Evolutionary conservation across 1,284 basidiomycete species (phyloP).

Genomic region (Ceratobasidium papillatum): DNA sequence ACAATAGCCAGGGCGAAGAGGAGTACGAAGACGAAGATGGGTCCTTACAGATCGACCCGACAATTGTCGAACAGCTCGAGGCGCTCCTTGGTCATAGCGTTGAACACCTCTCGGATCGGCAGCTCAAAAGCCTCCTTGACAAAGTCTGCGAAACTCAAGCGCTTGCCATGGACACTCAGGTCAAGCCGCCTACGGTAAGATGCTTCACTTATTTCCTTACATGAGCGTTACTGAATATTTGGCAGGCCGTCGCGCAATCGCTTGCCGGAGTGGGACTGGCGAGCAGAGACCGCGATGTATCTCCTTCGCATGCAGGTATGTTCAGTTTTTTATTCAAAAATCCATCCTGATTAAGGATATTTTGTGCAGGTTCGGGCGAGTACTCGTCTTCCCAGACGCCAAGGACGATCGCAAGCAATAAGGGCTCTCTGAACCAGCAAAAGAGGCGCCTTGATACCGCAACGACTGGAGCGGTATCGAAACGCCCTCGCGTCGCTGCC

Average conservation of each 20-base stretch:
- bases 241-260: slow-evolving; percentile 4
- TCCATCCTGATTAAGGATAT: not conserved
- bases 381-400: not conserved
- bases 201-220: not conserved
- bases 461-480: not conserved
- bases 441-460: not conserved
- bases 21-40: not conserved
- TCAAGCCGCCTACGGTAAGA: not conserved
- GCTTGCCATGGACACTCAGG: slow-evolving; percentile 9
- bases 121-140: not conserved
- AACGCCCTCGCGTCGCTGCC: not conserved
- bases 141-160: not conserved
- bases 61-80: not conserved
- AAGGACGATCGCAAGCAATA: too few species aligned
- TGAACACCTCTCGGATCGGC: not conserved
- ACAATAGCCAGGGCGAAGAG: not conserved
- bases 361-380: not conserved
- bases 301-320: slow-evolving; percentile 12
- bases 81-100: not conserved
- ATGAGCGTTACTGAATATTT: not conserved
- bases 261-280: slow-evolving; percentile 15
- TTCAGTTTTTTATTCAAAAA: too few species aligned
- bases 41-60: not conserved
- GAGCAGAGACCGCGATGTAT: not conserved
- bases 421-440: not conserved